Conservation (phyloP, 1,284 basidiomycete species). For the Cutaneotrichosporon cutaneum region DNA sequence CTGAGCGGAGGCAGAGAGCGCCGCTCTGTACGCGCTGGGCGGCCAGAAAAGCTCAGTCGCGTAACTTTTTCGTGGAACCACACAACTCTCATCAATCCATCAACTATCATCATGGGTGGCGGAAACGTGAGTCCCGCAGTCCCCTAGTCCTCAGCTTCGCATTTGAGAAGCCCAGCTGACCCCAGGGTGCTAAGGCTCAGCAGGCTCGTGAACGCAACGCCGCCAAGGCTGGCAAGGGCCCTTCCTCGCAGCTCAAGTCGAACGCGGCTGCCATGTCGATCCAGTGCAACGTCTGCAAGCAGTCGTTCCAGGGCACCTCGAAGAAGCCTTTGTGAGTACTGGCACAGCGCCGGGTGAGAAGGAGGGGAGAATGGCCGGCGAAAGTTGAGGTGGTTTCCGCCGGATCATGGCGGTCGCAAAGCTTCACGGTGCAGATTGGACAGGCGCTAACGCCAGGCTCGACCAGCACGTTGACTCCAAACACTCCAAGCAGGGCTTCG, state of each 20-base stretch:
- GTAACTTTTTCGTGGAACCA: slow-evolving; percentile 5
- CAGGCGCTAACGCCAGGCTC: slow-evolving; percentile 31
- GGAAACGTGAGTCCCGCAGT: slow-evolving; percentile 41
- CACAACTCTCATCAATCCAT: background rate
- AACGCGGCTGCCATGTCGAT: slow-evolving; percentile 54
- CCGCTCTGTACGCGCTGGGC: slow-evolving; percentile 3
- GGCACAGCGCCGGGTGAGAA: too few species aligned
- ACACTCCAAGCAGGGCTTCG: slow-evolving; percentile 39
- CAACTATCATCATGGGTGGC: slow-evolving; percentile 36
- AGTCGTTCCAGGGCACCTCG: slow-evolving; percentile 56
- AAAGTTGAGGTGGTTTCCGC: background rate
- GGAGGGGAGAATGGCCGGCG: too few species aligned
- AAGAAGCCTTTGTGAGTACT: slow-evolving; percentile 51
- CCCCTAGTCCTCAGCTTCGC: background rate
- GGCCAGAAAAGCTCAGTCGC: background rate
- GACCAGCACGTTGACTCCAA: slow-evolving; percentile 41
- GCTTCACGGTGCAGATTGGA: background rate
- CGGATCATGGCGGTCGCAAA: too few species aligned
- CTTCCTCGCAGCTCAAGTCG: slow-evolving; percentile 47
- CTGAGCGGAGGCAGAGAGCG: background rate
- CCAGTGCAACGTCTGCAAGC: slow-evolving; percentile 55
- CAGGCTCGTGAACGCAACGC: slow-evolving; percentile 43
- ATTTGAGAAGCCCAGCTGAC: slow-evolving; percentile 12
- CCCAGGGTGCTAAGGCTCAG: slow-evolving; percentile 51
- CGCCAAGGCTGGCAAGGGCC: slow-evolving; percentile 35